These are phyloP conservation scores for Xylariaceae sp. DNA, from an alignment of 2,329 filamentous ascomycete genomes.

Conservation along the genomic window DNA sequence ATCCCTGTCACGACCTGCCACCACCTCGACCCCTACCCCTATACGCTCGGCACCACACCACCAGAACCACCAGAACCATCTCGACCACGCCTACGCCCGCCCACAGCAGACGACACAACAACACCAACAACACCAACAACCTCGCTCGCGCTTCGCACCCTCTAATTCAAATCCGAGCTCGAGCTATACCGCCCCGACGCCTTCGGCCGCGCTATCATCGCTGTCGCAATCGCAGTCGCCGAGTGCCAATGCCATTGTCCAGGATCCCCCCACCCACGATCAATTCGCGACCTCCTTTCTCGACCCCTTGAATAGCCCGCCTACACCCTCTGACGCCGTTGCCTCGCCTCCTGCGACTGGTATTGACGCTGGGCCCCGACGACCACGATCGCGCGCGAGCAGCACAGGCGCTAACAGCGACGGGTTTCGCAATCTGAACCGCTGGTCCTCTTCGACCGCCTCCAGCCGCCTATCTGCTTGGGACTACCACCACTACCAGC, in stretches of 20 bases:
- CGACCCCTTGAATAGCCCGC: conserved; percentile 14
- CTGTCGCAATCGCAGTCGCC: not conserved
- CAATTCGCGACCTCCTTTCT: conserved; percentile 15
- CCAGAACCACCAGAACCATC: not conserved
- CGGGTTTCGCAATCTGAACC: conserved; percentile 45
- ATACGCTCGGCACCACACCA: conserved; percentile 7
- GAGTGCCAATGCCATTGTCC: conserved; percentile 10
- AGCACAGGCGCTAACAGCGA: conserved; percentile 35
- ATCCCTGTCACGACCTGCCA: not conserved
- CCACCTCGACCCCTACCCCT: conserved; percentile 8
- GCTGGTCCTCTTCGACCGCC: conserved; percentile 50
- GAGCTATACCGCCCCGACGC: no score
- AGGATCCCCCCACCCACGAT: conserved; percentile 12
- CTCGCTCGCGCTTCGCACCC: not conserved
- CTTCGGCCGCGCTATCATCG: not conserved
- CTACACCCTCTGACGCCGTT: conserved; percentile 1
- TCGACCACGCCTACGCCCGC: conserved; percentile 9
- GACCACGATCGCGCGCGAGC: conserved; percentile 21
- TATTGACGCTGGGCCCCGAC: conserved; percentile 8
- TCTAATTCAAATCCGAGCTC: not conserved
- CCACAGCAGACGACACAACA: not conserved
- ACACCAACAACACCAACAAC: conserved; percentile 11
- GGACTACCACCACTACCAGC: conserved; percentile 20
- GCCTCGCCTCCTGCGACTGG: conserved; percentile 6
- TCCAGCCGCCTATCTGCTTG: conserved; percentile 43